Evolutionary conservation across 148 eudicot genomes (phyloP), one percentile per base, ranked within the genome.

Genomic region (Vaccinium vitisidaea): DNA sequence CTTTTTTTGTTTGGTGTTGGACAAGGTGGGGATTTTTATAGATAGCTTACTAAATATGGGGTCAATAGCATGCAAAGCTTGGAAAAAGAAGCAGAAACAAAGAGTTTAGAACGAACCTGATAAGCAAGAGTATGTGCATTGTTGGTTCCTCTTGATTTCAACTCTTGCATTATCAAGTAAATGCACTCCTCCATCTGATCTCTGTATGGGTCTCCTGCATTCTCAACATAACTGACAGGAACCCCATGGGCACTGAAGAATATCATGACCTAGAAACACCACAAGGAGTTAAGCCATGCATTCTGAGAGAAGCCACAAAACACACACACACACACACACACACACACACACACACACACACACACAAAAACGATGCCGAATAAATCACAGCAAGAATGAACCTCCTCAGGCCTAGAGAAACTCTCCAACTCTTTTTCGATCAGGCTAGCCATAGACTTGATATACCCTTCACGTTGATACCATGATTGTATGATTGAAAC

Each of bases 161-260:
- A 84, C 84, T 97, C 99, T 88, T 91, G 86, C 98, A 97, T 97
- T 84, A 97, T 95, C 82, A 97, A 91, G 87, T 82, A 85, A 82
- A 95, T 97, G 89, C 99, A 97, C 75, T 97, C 98, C 86, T 95
- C 98, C 99, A 97, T 97, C 94, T 97, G 99, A 84, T 94, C 98
- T 89, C 88, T 94, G 83, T 97, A 97, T 36, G 99, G 99, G 89
- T 97, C 99, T 77, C 98, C 98, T 8, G 98, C 98, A 69, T 94
- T 86, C 92, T 95, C 96, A 70, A 97, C 96, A 86, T 97, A 97
- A 84, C 96, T 95, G 55, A 94, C 98, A 54, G 99, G 99, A 82
- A 97, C 99, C 80, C 99, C 99, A 87, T 97, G 99, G 79, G 99
- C 99, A 75, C 99, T 97, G 85, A 95, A 97, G 93, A 97, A 97